Evolutionary conservation across 257 asterid species (phyloP).

Genomic region (Solanum dulcamara): DNA sequence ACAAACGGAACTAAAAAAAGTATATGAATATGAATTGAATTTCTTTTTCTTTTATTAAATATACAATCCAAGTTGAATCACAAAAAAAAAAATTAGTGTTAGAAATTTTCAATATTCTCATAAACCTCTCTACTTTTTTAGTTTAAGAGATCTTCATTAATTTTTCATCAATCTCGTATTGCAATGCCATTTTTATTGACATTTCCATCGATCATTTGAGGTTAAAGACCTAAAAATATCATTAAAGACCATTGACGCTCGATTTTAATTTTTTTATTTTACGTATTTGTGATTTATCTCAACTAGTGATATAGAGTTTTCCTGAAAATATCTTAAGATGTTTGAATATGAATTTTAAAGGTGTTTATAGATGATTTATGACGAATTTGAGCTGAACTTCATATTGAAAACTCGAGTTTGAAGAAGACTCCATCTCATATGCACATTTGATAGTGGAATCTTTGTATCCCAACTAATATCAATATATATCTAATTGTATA

Average conservation of each 20-base stretch:
- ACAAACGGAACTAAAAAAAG: too few relatives aligned
- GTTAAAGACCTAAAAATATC: background rate
- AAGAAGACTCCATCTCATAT: background rate
- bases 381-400: background rate
- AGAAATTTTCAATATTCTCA: too few relatives aligned
- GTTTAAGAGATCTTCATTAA: background rate
- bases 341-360: background rate
- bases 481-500: background rate
- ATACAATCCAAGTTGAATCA: too few relatives aligned
- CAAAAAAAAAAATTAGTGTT: too few relatives aligned
- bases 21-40: too few relatives aligned
- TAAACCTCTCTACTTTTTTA: too few relatives aligned
- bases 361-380: background rate
- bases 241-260: too few relatives aligned
- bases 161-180: background rate
- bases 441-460: background rate
- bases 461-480: background rate
- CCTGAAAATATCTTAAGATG: background rate
- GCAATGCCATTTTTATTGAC: background rate
- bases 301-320: background rate
- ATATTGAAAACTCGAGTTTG: background rate
- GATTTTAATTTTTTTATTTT: too few relatives aligned
- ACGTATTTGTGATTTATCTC: background rate
- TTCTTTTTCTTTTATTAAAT: too few relatives aligned
- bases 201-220: too few relatives aligned